Evolutionary conservation across 169 alveolate species (phyloP).

Genomic region (Plasmodium reichenowi): DNA sequence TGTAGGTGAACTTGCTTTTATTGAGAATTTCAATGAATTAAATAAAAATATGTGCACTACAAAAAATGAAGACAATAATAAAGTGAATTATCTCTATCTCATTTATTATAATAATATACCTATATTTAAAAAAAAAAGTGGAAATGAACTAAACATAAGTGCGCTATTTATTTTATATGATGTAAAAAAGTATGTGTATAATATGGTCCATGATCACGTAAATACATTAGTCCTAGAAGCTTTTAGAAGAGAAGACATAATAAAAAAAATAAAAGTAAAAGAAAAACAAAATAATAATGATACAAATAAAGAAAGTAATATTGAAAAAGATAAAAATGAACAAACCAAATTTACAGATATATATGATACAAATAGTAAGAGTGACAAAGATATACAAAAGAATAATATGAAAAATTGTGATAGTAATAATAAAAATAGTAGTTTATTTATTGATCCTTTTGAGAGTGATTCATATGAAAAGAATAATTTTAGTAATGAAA

Average conservation of each 20-base stretch:
- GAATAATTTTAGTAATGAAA: neutral
- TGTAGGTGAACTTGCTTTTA: constrained; percentile 35
- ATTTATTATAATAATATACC: constrained; percentile 54
- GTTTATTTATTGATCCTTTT: no score
- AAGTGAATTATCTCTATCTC: constrained; percentile 8
- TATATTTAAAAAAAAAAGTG: neutral
- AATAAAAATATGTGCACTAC: neutral
- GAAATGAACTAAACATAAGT: constrained; percentile 4
- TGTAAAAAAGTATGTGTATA: constrained; percentile 32
- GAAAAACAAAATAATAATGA: neutral
- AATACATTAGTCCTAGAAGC: constrained; percentile 33
- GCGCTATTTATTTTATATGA: constrained; percentile 53
- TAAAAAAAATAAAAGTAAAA: neutral
- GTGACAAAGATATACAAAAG: neutral
- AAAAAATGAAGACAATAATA: neutral
- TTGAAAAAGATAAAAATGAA: neutral
- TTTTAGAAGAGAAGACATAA: neutral
- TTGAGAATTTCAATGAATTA: neutral
- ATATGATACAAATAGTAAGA: neutral
- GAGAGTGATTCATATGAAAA: neutral
- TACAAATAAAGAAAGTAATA: neutral
- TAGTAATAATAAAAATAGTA: no score
- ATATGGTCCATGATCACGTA: constrained; percentile 39
- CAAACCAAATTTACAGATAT: neutral
- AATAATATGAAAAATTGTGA: no score